A percentile compares a stretch with the other conserved stretches of the same genome.
Evolutionary conservation across 2,329 filamentous ascomycete species (phyloP).

Genomic region (Penicillium janthinellum): DNA sequence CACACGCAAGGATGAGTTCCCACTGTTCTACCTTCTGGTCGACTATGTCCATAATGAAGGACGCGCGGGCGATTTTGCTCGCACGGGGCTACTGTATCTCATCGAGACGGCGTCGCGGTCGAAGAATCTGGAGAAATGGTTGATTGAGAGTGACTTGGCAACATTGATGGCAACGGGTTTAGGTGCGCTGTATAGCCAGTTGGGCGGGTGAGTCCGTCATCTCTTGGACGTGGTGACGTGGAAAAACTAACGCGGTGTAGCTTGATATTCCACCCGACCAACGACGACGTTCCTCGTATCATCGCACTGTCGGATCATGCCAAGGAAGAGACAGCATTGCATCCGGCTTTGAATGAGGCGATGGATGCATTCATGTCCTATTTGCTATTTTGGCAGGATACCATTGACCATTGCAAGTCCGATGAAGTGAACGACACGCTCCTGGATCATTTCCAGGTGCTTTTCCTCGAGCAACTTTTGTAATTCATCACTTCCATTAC

Average conservation of each 20-base stretch:
- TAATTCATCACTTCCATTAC: constrained; percentile 51
- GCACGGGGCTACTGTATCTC: constrained; percentile 91
- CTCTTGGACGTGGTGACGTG: constrained; percentile 57
- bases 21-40: constrained; percentile 90
- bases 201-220: constrained; percentile 55
- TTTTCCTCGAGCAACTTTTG: constrained; percentile 93
- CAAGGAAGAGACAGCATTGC: constrained; percentile 71
- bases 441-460: constrained; percentile 93
- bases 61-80: constrained; percentile 90
- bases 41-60: constrained; percentile 97
- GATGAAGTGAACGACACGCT: constrained; percentile 89
- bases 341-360: constrained; percentile 79
- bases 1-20: constrained; percentile 89
- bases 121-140: constrained; percentile 84
- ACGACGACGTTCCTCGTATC: constrained; percentile 73
- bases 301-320: constrained; percentile 87
- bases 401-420: constrained; percentile 91
- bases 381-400: constrained; percentile 96
- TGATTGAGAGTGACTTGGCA: constrained; percentile 93
- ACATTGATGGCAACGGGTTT: constrained; percentile 96
- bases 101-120: constrained; percentile 90
- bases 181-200: constrained; percentile 72
- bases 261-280: constrained; percentile 76
- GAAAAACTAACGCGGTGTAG: constrained; percentile 53
- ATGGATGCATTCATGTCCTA: constrained; percentile 93